Percentiles rank a stretch among this genome's conserved stretches.
Conservation (phyloP, 2,329 filamentous ascomycete species). For the Calcarisporium arbuscula region DNA sequence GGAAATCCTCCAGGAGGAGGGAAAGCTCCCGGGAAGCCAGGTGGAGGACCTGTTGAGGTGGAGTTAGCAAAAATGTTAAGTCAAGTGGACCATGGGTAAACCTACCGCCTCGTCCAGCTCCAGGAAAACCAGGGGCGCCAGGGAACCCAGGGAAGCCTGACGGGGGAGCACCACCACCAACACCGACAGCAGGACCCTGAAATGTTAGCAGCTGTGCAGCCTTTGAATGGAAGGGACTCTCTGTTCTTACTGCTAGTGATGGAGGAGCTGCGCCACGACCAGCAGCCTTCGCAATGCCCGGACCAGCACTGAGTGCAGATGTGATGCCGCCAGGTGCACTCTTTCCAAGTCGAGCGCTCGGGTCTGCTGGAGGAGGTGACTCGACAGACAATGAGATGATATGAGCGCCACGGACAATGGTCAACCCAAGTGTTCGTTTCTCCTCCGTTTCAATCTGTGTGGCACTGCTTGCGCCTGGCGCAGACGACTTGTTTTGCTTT, state of each 20-base stretch:
- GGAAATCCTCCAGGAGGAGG: slow-evolving; percentile 39
- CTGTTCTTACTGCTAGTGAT: slow-evolving; percentile 70
- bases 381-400: slow-evolving; percentile 95
- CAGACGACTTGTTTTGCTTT: slow-evolving; percentile 67
- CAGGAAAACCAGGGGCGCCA: slow-evolving; percentile 38
- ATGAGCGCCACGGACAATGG: slow-evolving; percentile 88
- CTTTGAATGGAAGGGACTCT: too few species aligned
- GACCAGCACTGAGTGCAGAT: slow-evolving; percentile 70
- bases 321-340: slow-evolving; percentile 61
- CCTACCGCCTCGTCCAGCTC: slow-evolving; percentile 51
- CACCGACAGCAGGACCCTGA: slow-evolving; percentile 75
- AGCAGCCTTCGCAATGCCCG: slow-evolving; percentile 85
- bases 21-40: slow-evolving; percentile 45
- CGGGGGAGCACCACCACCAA: slow-evolving; percentile 67
- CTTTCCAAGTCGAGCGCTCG: slow-evolving; percentile 80
- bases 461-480: slow-evolving; percentile 53
- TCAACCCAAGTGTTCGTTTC: slow-evolving; percentile 92
- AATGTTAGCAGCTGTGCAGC: slow-evolving; percentile 15
- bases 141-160: slow-evolving; percentile 50
- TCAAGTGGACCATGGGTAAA: slow-evolving; percentile 14
- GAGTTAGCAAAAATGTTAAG: slow-evolving; percentile 24
- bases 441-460: slow-evolving; percentile 70
- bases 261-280: slow-evolving; percentile 70
- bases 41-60: slow-evolving; percentile 34
- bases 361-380: slow-evolving; percentile 89